Evolutionary conservation across 2,329 filamentous ascomycete species (phyloP).

Genomic region (Botrytis cinerea): DNA sequence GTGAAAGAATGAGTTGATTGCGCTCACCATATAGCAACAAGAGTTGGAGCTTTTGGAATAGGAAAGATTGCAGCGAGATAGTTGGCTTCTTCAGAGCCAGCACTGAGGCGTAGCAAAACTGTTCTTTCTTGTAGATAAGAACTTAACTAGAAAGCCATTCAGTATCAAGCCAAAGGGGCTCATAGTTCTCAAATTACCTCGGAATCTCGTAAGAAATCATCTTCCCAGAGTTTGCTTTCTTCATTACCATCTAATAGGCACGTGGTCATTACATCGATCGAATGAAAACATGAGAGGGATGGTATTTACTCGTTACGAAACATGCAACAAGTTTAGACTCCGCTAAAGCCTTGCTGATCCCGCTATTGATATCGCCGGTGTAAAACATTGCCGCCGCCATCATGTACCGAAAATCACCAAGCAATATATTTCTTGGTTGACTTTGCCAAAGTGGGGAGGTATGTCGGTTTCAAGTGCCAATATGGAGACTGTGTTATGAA

Average conservation of each 20-base stretch:
- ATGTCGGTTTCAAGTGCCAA: not conserved
- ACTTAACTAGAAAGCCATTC: constrained; percentile 49
- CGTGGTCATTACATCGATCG: not conserved
- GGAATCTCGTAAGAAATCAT: constrained; percentile 62
- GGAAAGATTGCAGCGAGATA: constrained; percentile 83
- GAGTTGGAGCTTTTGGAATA: constrained; percentile 72
- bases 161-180: not conserved
- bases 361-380: constrained; percentile 74
- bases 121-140: constrained; percentile 61
- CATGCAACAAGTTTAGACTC: constrained; percentile 79
- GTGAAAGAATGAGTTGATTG: not conserved
- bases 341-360: constrained; percentile 73
- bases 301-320: constrained; percentile 71
- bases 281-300: not conserved
- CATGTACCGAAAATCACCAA: not conserved
- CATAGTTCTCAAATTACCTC: constrained; percentile 49
- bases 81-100: constrained; percentile 76
- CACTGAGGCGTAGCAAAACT: constrained; percentile 68
- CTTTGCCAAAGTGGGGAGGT: not conserved
- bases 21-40: constrained; percentile 73
- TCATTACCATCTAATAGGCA: constrained; percentile 62
- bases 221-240: constrained; percentile 73
- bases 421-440: not conserved
- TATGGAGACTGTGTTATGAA: not conserved
- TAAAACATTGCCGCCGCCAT: constrained; percentile 67